These are phyloP conservation scores for Stentor roeselii DNA, from an alignment of 73 alveolate genomes.

Conservation along the genomic window DNA sequence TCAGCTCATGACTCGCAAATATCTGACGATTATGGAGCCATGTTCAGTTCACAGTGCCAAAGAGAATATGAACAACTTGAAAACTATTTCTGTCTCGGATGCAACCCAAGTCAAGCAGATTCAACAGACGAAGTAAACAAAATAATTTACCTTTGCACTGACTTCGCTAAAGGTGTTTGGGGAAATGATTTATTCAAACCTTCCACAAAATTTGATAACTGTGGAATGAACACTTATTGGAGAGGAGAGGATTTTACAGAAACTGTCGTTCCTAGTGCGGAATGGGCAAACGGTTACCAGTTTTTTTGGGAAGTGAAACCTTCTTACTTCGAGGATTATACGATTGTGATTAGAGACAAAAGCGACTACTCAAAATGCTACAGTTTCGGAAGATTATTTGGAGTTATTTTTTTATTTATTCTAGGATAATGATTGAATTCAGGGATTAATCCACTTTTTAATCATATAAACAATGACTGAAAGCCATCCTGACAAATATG, in stretches of 20 bases:
- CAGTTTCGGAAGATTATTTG: neutral
- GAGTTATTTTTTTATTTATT: too few relatives aligned
- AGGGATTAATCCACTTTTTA: too few relatives aligned
- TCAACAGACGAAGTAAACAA: constrained; percentile 23
- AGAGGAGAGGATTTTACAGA: neutral
- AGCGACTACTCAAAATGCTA: constrained; percentile 3
- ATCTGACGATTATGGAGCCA: constrained; percentile 4
- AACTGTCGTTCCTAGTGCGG: constrained; percentile 47
- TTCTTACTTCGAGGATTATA: constrained; percentile 47
- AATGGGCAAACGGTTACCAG: constrained; percentile 51
- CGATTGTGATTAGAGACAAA: constrained; percentile 34
- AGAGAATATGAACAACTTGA: constrained; percentile 55
- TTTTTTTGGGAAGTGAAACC: constrained; percentile 59
- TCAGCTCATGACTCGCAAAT: constrained; percentile 55
- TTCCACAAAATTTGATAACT: constrained; percentile 49
- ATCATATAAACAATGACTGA: too few relatives aligned
- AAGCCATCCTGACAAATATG: neutral
- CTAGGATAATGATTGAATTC: too few relatives aligned
- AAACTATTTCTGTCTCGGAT: constrained; percentile 61
- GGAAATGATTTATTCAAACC: constrained; percentile 47
- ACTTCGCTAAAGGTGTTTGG: constrained; percentile 59
- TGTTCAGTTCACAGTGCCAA: constrained; percentile 50
- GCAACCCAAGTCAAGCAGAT: constrained; percentile 48
- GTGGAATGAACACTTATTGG: constrained; percentile 61
- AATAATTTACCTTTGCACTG: constrained; percentile 41